Evolutionary conservation across 305 asterid genomes (phyloP), one percentile per base, ranked within the genome.

Genomic region (Fraxinus platypoda): DNA sequence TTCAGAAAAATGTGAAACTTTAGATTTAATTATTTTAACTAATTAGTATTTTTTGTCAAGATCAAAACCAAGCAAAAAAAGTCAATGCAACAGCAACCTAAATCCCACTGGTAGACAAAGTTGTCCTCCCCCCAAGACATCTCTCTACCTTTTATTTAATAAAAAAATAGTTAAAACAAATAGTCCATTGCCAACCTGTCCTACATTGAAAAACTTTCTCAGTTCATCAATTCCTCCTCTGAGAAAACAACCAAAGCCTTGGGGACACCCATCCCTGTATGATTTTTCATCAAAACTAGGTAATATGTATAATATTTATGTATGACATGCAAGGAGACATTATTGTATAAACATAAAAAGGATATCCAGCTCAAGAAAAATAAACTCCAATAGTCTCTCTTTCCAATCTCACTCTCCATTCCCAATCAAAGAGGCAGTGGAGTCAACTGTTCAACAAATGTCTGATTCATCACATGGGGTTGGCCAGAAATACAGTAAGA

Each of bases 171-270:
- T 76, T 79, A 41, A 81, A 49, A 81, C 85, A 84, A 79, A 84
- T 82, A 81, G 87, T 88, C 90, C 87, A 80, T 81, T 75, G 90
- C 91, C 91, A 92, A 88, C 92, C 92, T 93, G 93, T 88, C 90
- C 88, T 85, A 80, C 87, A 84, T 87, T 80, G 86, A 83, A 87
- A 90, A 81, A 23, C 83, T 81, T 43, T 85, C 84, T 77, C 76
- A 85, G 79, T 81, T 82, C 88, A 90, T 79, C 84, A 86, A 85
- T 83, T 81, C 82, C 82, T 80, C 85, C 87, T 82, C 84, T 82
- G 86, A 85, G 87, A 87, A 85, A 86, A 88, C 92, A 87, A 89
- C 89, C 90, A 86, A 87, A 83, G 85, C 84, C 89, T 87, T 75
- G 84, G 83, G 71, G 79, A 75, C 84, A 37, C 90, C 85, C 88